These are phyloP conservation scores for Nakazawaea siamensis DNA, from an alignment of 805 yeast species.

Conservation along the genomic window DNA sequence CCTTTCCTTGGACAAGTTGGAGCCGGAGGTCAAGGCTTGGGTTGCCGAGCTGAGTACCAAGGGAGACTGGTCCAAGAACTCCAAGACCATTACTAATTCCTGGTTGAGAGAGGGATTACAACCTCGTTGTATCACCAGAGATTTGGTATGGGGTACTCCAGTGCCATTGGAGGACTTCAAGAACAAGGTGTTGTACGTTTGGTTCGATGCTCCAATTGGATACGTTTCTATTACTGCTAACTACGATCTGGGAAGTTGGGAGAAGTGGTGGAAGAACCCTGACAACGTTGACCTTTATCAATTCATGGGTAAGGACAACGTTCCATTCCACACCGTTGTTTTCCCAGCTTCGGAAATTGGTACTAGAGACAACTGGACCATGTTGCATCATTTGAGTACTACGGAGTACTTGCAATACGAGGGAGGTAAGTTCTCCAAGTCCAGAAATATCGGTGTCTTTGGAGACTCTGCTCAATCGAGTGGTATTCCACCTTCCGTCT, in stretches of 20 bases:
- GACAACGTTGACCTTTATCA: constrained; percentile 83
- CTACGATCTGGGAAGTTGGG: constrained; percentile 71
- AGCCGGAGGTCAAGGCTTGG: constrained; percentile 71
- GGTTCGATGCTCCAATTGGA: constrained; percentile 99
- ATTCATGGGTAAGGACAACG: constrained; percentile 99
- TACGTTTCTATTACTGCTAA: constrained; percentile 94
- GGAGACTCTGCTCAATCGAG: constrained; percentile 96
- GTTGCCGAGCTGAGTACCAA: constrained; percentile 52
- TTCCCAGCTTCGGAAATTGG: constrained; percentile 93
- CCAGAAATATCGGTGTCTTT: constrained; percentile 96
- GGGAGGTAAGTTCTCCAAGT: constrained; percentile 96
- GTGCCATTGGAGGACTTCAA: constrained; percentile 85
- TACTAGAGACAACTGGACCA: constrained; percentile 84
- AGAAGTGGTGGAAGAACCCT: constrained; percentile 93
- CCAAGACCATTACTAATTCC: constrained; percentile 78
- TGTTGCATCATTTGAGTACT: constrained; percentile 82
- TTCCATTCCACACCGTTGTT: constrained; percentile 97
- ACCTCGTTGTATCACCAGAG: constrained; percentile 96
- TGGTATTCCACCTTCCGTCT: constrained; percentile 84
- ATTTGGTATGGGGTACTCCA: constrained; percentile 96
- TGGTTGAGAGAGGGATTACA: constrained; percentile 93
- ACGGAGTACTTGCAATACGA: constrained; percentile 97
- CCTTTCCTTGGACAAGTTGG: constrained; percentile 75
- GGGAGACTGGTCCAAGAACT: constrained; percentile 90
- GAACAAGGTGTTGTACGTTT: constrained; percentile 90